A percentile compares a stretch with the other conserved stretches of the same genome.
Conservation (phyloP, 2,329 filamentous ascomycete species). For the Aspergillus persii region DNA sequence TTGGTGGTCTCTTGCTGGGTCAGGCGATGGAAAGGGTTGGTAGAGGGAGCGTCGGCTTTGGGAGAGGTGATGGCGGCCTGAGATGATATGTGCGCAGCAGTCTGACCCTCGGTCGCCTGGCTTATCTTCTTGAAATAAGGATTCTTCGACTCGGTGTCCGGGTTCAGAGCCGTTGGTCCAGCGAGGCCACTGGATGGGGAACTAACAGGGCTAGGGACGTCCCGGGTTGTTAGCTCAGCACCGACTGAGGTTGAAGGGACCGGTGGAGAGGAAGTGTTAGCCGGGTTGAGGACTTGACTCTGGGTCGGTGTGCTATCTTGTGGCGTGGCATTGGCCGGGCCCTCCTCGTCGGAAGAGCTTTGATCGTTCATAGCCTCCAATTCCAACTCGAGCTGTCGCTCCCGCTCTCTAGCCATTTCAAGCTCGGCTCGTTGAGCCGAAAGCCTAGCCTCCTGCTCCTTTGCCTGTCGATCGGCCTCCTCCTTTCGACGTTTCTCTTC, state of each 20-base stretch:
- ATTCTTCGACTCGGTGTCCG: slow-evolving; percentile 80
- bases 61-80: slow-evolving; percentile 39
- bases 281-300: slow-evolving; percentile 52
- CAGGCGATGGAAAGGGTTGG: slow-evolving; percentile 92
- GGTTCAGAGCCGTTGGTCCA: slow-evolving; percentile 54
- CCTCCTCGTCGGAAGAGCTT: slow-evolving; percentile 79
- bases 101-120: slow-evolving; percentile 59
- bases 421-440: slow-evolving; percentile 86
- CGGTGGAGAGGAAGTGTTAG: slow-evolving; percentile 29
- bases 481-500: slow-evolving; percentile 94
- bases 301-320: slow-evolving; percentile 59
- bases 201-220: slow-evolving; percentile 50
- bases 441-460: slow-evolving; percentile 82
- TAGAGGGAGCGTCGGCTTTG: slow-evolving; percentile 62
- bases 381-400: slow-evolving; percentile 84
- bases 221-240: slow-evolving; percentile 34
- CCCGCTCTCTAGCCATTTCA: slow-evolving; percentile 83
- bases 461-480: slow-evolving; percentile 79
- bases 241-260: slow-evolving; percentile 26
- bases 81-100: slow-evolving; percentile 45
- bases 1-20: slow-evolving; percentile 58
- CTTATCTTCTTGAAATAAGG: slow-evolving; percentile 91
- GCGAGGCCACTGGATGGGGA: slow-evolving; percentile 51
- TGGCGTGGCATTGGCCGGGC: slow-evolving; percentile 66
- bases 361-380: slow-evolving; percentile 75